Percentiles rank a stretch among this genome's conserved stretches.
Conservation (phyloP, 345 rosid genomes). For the Boechera stricta region DNA sequence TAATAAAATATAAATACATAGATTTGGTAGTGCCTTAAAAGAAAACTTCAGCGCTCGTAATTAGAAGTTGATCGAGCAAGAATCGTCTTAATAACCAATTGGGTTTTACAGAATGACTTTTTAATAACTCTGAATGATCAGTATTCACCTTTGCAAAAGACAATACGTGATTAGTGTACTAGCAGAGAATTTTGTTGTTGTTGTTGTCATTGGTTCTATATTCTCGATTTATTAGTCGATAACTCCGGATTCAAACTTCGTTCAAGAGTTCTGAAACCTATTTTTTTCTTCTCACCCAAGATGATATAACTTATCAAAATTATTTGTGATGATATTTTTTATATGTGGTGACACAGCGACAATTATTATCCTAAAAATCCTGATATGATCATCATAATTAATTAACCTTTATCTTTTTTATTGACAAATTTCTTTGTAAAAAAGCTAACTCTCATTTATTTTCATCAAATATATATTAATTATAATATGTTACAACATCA, state of each 20-base stretch:
- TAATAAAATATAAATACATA: slow-evolving; percentile 18
- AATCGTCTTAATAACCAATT: background rate
- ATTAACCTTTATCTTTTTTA: too few relatives aligned
- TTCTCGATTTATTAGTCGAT: background rate
- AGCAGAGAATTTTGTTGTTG: background rate
- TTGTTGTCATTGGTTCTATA: background rate
- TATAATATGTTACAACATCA: background rate
- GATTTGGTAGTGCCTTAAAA: slow-evolving; percentile 19
- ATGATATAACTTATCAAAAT: background rate
- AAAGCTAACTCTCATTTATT: background rate
- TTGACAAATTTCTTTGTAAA: background rate
- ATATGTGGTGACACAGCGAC: background rate
- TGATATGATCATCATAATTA: too few relatives aligned
- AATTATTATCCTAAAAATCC: too few relatives aligned
- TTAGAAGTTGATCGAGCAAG: slow-evolving; percentile 8
- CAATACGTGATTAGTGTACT: background rate
- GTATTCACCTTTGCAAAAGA: background rate
- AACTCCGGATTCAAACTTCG: background rate
- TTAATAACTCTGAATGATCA: background rate
- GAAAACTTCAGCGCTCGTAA: background rate
- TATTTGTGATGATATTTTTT: background rate
- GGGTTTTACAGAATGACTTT: background rate
- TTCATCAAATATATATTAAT: background rate
- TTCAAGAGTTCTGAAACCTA: background rate
- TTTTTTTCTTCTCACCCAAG: background rate